phyloP scores from a whole-genome alignment of 2,329 filamentous ascomycete species.

The Claviceps spartinae region DNA sequence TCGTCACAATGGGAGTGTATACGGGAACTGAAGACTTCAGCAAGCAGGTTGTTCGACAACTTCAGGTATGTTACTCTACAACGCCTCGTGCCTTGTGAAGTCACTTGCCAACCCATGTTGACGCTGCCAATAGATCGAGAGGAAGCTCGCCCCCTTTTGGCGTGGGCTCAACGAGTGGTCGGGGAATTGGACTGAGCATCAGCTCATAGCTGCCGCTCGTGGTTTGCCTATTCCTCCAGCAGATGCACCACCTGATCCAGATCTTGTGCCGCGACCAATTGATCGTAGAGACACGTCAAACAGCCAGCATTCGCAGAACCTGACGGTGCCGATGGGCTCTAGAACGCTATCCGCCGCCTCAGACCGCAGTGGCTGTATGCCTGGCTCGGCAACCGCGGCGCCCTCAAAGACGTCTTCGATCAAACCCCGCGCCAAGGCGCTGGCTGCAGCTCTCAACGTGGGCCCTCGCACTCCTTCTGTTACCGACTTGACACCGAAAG shows the following conservation, averaged over 20 bases:
- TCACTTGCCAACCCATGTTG: neutral
- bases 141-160: constrained; percentile 89
- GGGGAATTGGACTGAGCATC: constrained; percentile 82
- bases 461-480: constrained; percentile 61
- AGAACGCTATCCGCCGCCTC: constrained; percentile 70
- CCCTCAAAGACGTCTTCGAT: constrained; percentile 45
- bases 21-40: constrained; percentile 87
- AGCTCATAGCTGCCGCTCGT: constrained; percentile 81
- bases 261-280: constrained; percentile 34
- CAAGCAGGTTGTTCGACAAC: constrained; percentile 73
- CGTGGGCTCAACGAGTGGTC: constrained; percentile 81
- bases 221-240: constrained; percentile 72
- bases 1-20: constrained; percentile 91
- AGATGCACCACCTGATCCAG: constrained; percentile 67
- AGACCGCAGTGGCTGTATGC: constrained; percentile 49
- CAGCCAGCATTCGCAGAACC: constrained; percentile 46
- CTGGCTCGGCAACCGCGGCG: constrained; percentile 34
- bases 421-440: constrained; percentile 74
- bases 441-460: constrained; percentile 65
- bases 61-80: constrained; percentile 52
- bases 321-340: constrained; percentile 68
- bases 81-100: no score
- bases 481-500: constrained; percentile 59
- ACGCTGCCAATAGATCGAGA: constrained; percentile 56
- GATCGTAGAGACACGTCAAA: constrained; percentile 33